These are phyloP conservation scores for Penicillium goetzii DNA, from an alignment of 495 filamentous ascomycete genomes.

Conservation along the genomic window DNA sequence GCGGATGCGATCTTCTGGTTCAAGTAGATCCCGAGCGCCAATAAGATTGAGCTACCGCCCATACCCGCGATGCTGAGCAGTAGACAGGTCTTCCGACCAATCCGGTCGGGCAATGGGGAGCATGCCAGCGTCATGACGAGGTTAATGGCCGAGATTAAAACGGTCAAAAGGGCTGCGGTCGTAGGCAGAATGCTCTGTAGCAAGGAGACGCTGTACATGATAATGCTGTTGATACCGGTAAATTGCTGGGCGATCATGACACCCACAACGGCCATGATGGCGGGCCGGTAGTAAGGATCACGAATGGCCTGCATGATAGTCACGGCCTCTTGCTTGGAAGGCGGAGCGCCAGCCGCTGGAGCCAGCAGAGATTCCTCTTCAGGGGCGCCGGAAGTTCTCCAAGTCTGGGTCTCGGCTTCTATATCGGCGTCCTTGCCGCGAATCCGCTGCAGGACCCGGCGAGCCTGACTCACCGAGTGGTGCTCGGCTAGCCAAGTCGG, in stretches of 20 bases:
- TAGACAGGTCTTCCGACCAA: slow-evolving; percentile 84
- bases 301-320: slow-evolving; percentile 68
- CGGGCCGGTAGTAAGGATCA: slow-evolving; percentile 69
- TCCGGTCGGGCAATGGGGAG: slow-evolving; percentile 80
- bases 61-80: slow-evolving; percentile 81
- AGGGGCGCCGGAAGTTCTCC: slow-evolving; percentile 50
- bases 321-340: slow-evolving; percentile 49
- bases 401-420: slow-evolving; percentile 70
- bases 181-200: slow-evolving; percentile 75
- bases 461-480: slow-evolving; percentile 62
- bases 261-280: slow-evolving; percentile 81
- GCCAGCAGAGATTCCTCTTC: slow-evolving; percentile 56
- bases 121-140: slow-evolving; percentile 77
- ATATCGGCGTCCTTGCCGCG: slow-evolving; percentile 71
- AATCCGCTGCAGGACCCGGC: slow-evolving; percentile 69
- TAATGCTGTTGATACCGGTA: slow-evolving; percentile 91
- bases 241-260: slow-evolving; percentile 95
- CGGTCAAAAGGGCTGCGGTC: slow-evolving; percentile 77
- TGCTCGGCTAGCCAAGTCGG: slow-evolving; percentile 81
- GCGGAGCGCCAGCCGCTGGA: slow-evolving; percentile 34
- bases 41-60: slow-evolving; percentile 69
- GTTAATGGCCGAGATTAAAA: slow-evolving; percentile 84
- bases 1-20: slow-evolving; percentile 74
- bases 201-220: slow-evolving; percentile 96
- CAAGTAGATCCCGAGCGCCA: slow-evolving; percentile 76